Conservation (phyloP, 306 rosid species). For the Casuarina glauca region DNA sequence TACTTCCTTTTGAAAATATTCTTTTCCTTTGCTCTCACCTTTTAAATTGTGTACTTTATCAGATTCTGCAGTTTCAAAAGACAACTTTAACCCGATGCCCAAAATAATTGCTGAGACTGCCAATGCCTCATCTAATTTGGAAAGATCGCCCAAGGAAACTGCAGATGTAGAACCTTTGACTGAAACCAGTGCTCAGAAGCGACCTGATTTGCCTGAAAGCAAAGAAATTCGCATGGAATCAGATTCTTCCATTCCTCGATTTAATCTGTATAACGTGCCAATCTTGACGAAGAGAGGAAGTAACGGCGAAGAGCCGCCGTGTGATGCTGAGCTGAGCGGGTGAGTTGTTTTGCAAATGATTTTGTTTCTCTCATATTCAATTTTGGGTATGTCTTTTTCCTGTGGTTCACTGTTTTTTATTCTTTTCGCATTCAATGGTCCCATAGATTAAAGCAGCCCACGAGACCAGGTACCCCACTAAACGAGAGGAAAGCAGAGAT, state of each 20-base stretch:
- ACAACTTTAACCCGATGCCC: conserved; percentile 26
- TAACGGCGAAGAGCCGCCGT: conserved; percentile 25
- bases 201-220: conserved; percentile 21
- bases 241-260: conserved; percentile 26
- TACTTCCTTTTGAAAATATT: not conserved
- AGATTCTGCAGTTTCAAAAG: conserved; percentile 23
- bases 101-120: conserved; percentile 15
- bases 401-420: not conserved
- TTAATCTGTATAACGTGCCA: conserved; percentile 25
- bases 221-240: conserved; percentile 18
- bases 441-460: conserved; percentile 37
- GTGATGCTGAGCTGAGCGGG: conserved; percentile 43
- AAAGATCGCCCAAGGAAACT: conserved; percentile 36
- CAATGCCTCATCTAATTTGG: conserved; percentile 27
- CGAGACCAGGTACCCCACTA: conserved; percentile 32
- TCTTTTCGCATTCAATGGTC: conserved; percentile 9
- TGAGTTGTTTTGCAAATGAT: conserved; percentile 34
- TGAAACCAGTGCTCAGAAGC: conserved; percentile 31
- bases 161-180: conserved; percentile 30
- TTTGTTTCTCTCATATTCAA: conserved; percentile 4
- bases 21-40: conserved; percentile 1
- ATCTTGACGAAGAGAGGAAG: conserved; percentile 26
- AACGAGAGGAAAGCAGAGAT: conserved; percentile 35
- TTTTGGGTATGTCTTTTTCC: not conserved
- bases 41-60: conserved; percentile 13